These are phyloP conservation scores for Heritiera littoralis DNA, from an alignment of 345 rosid genomes.

Conservation along the genomic window DNA sequence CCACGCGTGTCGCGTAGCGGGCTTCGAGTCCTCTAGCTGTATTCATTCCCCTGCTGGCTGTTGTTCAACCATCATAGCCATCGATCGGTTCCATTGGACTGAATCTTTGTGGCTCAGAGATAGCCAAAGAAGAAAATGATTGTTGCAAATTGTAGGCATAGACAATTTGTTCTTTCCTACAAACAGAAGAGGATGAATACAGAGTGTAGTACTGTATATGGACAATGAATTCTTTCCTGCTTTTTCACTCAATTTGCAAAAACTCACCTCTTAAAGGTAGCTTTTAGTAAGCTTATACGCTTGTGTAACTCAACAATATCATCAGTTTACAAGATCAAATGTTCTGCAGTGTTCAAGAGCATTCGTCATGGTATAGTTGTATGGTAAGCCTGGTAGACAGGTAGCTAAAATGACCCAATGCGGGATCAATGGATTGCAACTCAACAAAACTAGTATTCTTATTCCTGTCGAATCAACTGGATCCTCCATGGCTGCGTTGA, in stretches of 20 bases:
- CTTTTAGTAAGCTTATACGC: neutral
- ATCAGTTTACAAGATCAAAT: neutral
- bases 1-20: slow-evolving; percentile 15
- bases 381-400: neutral
- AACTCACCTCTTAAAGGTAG: neutral
- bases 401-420: neutral
- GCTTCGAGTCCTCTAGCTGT: neutral
- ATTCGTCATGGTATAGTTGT: slow-evolving; percentile 4
- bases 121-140: neutral
- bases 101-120: neutral
- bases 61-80: no score
- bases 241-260: neutral
- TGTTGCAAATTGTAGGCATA: no score
- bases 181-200: no score
- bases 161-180: no score
- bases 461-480: neutral
- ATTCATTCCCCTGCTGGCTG: neutral
- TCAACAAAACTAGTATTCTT: neutral
- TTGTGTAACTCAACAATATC: neutral
- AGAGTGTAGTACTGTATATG: no score
- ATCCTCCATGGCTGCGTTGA: slow-evolving; percentile 33
- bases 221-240: neutral
- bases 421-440: neutral
- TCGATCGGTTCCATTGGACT: neutral
- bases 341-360: neutral